These are phyloP conservation scores for Ogataea pini DNA, from an alignment of 805 yeast genomes.

Conservation along the genomic window DNA sequence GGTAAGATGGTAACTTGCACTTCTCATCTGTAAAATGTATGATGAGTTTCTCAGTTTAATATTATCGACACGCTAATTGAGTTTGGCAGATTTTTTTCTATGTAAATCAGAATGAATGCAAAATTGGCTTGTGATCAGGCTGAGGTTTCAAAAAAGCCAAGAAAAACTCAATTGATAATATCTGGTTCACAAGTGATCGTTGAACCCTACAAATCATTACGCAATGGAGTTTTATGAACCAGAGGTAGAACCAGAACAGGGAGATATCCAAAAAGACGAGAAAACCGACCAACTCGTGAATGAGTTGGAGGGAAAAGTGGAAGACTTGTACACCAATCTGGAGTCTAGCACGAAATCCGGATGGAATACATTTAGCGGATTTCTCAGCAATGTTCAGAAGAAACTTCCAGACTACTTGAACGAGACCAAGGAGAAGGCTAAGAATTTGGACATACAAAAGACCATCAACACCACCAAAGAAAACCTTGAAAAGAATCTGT, in stretches of 20 bases:
- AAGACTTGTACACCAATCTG: conserved; percentile 42
- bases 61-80: background rate
- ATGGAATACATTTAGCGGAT: conserved; percentile 38
- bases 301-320: conserved; percentile 48
- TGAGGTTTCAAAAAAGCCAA: background rate
- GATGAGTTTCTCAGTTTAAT: background rate
- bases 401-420: conserved; percentile 35
- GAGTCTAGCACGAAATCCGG: conserved; percentile 43
- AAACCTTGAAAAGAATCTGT: conserved; percentile 19
- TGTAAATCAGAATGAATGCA: background rate
- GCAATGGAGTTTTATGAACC: conserved; percentile 36
- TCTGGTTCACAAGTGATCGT: background rate
- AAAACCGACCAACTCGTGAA: conserved; percentile 59
- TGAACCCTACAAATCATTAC: background rate
- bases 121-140: background rate
- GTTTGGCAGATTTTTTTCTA: conserved; percentile 1
- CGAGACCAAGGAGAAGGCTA: conserved; percentile 28
- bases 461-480: conserved; percentile 20
- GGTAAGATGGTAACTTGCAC: too few species aligned
- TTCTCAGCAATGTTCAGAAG: conserved; percentile 36
- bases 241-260: conserved; percentile 17
- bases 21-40: background rate
- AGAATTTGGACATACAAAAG: conserved; percentile 22
- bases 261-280: conserved; percentile 34
- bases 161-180: background rate